Base-by-base conservation (phyloP, 169 alveolate species). In the Fabrea salina region DNA sequence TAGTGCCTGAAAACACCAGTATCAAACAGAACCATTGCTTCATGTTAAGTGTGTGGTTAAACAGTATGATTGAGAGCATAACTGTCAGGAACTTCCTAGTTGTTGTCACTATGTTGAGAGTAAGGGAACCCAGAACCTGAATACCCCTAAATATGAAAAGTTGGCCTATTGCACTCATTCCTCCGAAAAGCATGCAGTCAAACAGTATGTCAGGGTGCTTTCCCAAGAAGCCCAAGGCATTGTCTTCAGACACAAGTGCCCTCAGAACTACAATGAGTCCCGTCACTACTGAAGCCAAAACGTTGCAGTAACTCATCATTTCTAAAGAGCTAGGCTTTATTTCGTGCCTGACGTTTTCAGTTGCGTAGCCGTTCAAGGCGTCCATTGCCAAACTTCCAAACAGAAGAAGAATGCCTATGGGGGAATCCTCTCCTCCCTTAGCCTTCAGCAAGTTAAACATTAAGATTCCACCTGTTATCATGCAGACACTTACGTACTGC, bases 391-490 rank as follows among this genome's bases (percentile, higher is more conserved):
- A 56, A 22, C 40, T 11, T 22, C n/a, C n/a, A 27, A 56, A 56
- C 13, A 56, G 16, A 22, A 56, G 25, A n/a, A 56, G 1, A 19
- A 56, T 25, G 0, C 68, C 68, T n/a, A 56, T n/a, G 25, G 25
- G n/a, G 11, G 68, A n/a, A 3, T 56, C 68, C n/a, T 25, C 27
- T 16, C 68, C 68, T 56, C 27, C 68, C 27, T 56, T 56, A 19
- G 68, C 19, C 2, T 56, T 3, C 16, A 56, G 27, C 41, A 61
- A 27, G 25, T 61, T 61, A 27, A 61, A 61, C n/a, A 61, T 16
- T 16, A 61, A 16, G 19, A 61, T n/a, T 16, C 81, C 81, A 27
- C 30, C 2, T 2, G 81, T 74, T 35, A 74, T 54, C 43, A 74
- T 22, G 16, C 22, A 11, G n/a, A 74, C 81, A 5, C 64, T 37